Evolutionary conservation across 148 eudicot genomes (phyloP), one percentile per base, ranked within the genome.

Genomic region (Gaultheria prostrata): DNA sequence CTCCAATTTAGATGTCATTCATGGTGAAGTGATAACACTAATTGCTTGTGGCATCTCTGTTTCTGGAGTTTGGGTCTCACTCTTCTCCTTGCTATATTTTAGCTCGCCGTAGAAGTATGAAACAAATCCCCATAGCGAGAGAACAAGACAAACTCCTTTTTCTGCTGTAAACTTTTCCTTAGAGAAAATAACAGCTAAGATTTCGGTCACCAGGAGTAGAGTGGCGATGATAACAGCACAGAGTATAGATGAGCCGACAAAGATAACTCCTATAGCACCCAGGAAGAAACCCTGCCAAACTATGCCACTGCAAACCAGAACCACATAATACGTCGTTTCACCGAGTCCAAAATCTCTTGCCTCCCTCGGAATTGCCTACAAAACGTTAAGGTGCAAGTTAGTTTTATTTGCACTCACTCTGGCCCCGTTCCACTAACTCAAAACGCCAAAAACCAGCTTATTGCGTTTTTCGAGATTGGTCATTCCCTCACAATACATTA

Each of bases 101-200:
- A 72, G 65, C 76, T 91, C 93, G 2, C 93, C 93, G 15, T 89
- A 89, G 71, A 89, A 89, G 80, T 85, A 89, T 0, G 93, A 91
- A 48, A 89, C 15, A 56, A 89, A 89, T 53, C 93, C 93, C 93
- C 93, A 91, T 2, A 89, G 86, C 0, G 91, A 91, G 17, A 91
- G 90, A 9, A 80, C 80, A 6, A 91, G 88, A 32, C 91, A 89
- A 30, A 89, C 80, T 13, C 89, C 91, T 78, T 91, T 91, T 69
- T 89, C 90, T 0, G 85, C 85, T 20, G 88, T 89, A 45, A 89
- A 89, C 35, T 88, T 89, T 67, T 91, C 93, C 6, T 78, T 84
- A 86, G 85, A 91, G 77, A 86, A 89, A 35, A 91, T 56, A 1
- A 89, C 81, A 3, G 90, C 93, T 59, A 85, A 21, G 28, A 91